Conservation (phyloP, 2,329 filamentous ascomycete genomes). For the Blastomyces silverae region DNA sequence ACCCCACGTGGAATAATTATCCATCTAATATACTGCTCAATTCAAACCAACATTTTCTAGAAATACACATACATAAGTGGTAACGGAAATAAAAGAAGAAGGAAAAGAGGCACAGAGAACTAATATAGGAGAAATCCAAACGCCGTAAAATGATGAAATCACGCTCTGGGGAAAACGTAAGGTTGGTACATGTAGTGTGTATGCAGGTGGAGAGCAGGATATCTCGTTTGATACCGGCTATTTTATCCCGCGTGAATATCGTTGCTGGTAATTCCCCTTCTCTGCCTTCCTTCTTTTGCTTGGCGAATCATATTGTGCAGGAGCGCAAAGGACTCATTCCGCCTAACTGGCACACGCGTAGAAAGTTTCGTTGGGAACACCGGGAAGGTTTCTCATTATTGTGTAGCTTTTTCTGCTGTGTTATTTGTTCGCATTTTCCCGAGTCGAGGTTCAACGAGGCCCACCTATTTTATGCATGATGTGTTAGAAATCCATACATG, state of each 20-base stretch:
- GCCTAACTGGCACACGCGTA: neutral
- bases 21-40: conserved; percentile 2
- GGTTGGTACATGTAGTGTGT: neutral
- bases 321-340: neutral
- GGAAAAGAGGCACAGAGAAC: neutral
- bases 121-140: neutral
- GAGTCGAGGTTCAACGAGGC: conserved; percentile 31
- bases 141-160: conserved; percentile 11
- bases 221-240: neutral
- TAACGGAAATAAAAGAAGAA: neutral
- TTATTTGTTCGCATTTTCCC: conserved; percentile 1
- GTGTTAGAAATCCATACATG: neutral
- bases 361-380: neutral
- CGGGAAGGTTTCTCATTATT: neutral
- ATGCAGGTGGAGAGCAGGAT: neutral
- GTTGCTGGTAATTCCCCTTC: neutral
- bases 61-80: neutral
- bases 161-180: neutral
- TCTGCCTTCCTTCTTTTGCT: neutral
- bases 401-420: neutral
- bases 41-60: neutral
- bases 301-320: neutral
- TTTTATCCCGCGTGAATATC: neutral
- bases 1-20: neutral
- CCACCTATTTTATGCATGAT: conserved; percentile 26